phyloP scores from a whole-genome alignment of 208 protist genomes.

The Trichomonas tenax region DNA sequence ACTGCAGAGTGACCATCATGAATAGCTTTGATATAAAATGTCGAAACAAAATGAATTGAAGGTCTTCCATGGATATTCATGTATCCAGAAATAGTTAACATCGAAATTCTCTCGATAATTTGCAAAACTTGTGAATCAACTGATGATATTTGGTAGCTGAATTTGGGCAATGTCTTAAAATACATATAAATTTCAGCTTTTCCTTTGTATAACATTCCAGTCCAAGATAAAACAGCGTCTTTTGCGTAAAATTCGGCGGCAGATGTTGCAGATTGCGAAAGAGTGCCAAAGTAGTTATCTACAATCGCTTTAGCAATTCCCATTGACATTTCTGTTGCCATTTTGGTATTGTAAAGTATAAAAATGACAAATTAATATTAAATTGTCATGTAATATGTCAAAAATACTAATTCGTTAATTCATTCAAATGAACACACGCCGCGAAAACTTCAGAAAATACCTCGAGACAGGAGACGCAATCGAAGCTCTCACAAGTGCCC shows the following conservation, averaged over 20 bases:
- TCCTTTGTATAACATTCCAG: background rate
- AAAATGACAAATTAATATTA: too few relatives aligned
- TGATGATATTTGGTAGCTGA: background rate
- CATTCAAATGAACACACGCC: background rate
- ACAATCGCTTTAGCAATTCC: background rate
- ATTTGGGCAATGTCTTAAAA: background rate
- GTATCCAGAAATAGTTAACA: background rate
- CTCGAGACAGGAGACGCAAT: background rate
- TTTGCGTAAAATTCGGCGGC: background rate
- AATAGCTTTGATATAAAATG: background rate
- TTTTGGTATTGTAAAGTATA: too few relatives aligned
- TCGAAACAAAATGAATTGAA: background rate
- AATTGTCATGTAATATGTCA: too few relatives aligned
- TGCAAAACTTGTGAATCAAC: background rate
- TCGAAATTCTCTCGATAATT: background rate
- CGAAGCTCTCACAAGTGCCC: background rate
- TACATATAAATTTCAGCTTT: background rate
- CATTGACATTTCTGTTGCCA: too few relatives aligned
- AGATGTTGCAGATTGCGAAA: background rate
- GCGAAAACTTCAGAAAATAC: constrained; percentile 12
- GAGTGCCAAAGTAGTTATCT: background rate
- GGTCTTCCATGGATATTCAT: background rate
- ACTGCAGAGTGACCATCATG: background rate
- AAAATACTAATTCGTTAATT: background rate
- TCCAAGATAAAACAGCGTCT: background rate